Evolutionary conservation across 306 rosid genomes (phyloP).

Genomic region (Trichosanthes cucumerina): DNA sequence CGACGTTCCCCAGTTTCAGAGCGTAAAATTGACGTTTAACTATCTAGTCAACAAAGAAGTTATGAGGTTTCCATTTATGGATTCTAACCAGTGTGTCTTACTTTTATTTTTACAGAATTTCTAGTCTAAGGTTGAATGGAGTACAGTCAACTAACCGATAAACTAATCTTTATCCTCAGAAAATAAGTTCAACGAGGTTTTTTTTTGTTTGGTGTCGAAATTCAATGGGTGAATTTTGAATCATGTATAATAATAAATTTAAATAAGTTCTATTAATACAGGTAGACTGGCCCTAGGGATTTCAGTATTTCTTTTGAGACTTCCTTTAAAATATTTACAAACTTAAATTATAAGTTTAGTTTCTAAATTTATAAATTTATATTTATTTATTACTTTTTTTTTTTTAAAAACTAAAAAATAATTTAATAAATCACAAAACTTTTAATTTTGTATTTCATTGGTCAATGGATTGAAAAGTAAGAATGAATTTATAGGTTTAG

Average conservation of each 20-base stretch:
- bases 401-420: no score
- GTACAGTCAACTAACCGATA: not conserved
- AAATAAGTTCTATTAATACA: no score
- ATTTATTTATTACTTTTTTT: no score
- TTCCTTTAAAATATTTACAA: no score
- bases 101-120: not conserved
- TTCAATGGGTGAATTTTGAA: not conserved
- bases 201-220: not conserved
- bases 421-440: no score
- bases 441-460: no score
- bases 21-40: not conserved
- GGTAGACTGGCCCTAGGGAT: not conserved
- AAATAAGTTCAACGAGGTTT: not conserved
- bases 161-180: not conserved
- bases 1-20: not conserved
- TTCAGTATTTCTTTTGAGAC: no score
- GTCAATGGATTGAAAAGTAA: not conserved
- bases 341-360: no score
- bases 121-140: not conserved
- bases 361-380: no score
- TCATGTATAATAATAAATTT: no score
- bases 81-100: not conserved
- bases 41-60: not conserved
- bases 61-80: not conserved
- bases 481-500: not conserved